Conservation (phyloP, 805 yeast genomes). For the Saturnispora serradocipensis region DNA sequence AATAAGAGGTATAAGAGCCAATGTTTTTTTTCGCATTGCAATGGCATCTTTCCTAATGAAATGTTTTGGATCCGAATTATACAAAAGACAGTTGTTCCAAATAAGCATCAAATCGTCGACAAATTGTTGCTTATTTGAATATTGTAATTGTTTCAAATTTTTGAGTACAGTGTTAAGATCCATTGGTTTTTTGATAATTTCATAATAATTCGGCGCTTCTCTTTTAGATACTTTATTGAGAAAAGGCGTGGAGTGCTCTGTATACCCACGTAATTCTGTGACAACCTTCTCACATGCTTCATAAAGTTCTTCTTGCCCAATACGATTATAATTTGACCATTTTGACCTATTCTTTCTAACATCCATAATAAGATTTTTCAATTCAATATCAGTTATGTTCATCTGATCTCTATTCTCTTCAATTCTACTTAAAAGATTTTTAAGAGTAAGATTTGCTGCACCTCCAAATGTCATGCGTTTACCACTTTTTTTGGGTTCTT, state of each 20-base stretch:
- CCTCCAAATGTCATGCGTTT: slow-evolving; percentile 36
- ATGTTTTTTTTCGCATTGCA: slow-evolving; percentile 90
- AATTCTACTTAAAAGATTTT: slow-evolving; percentile 70
- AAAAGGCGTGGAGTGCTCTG: slow-evolving; percentile 95
- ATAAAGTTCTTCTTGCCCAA: slow-evolving; percentile 96
- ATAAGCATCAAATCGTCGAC: slow-evolving; percentile 93
- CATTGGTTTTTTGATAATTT: slow-evolving; percentile 89
- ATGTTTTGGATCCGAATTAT: slow-evolving; percentile 92
- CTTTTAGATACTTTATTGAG: slow-evolving; percentile 92
- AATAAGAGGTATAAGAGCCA: slow-evolving; percentile 66
- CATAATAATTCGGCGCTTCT: slow-evolving; percentile 95
- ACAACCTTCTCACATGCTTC: slow-evolving; percentile 97
- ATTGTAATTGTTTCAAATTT: slow-evolving; percentile 74
- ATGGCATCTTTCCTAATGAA: slow-evolving; percentile 84
- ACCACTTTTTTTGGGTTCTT: slow-evolving; percentile 18
- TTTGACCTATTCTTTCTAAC: slow-evolving; percentile 92
- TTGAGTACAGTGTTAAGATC: slow-evolving; percentile 91
- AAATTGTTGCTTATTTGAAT: slow-evolving; percentile 76
- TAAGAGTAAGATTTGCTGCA: slow-evolving; percentile 68
- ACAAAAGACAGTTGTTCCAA: slow-evolving; percentile 89
- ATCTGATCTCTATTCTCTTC: slow-evolving; percentile 73
- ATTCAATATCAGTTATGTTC: slow-evolving; percentile 68
- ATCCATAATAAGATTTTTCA: slow-evolving; percentile 78
- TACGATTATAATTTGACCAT: slow-evolving; percentile 93
- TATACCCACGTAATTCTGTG: slow-evolving; percentile 76